Evolutionary conservation across 768 basidiomycete genomes (phyloP).

Genomic region (Russula vinacea): DNA sequence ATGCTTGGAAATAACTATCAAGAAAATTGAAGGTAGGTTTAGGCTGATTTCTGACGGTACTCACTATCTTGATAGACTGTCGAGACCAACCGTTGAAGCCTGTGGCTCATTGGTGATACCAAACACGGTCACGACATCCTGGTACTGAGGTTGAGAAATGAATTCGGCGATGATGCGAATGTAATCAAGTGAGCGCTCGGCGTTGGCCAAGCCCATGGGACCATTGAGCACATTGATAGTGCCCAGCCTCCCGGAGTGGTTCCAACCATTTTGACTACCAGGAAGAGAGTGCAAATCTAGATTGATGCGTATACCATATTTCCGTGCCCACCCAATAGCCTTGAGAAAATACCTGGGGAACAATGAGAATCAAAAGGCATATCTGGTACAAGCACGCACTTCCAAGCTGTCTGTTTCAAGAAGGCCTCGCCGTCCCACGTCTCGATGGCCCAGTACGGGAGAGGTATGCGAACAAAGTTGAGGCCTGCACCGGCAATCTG

Average conservation of each 20-base stretch:
- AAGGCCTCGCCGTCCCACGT: slow-evolving; percentile 76
- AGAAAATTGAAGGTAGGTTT: slow-evolving; percentile 7
- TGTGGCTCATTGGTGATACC: slow-evolving; percentile 87
- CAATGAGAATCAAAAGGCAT: slow-evolving; percentile 13
- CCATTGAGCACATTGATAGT: slow-evolving; percentile 76
- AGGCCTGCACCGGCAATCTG: slow-evolving; percentile 91
- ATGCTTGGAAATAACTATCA: slow-evolving; percentile 76
- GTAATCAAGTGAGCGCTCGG: slow-evolving; percentile 83
- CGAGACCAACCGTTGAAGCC: slow-evolving; percentile 52
- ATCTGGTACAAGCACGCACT: slow-evolving; percentile 42
- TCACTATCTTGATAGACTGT: slow-evolving; percentile 58
- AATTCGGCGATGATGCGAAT: slow-evolving; percentile 90
- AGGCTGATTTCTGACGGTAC: slow-evolving; percentile 31
- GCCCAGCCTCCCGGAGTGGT: slow-evolving; percentile 86
- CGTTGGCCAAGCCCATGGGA: slow-evolving; percentile 94
- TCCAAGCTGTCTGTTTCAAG: slow-evolving; percentile 77
- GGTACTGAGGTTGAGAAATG: slow-evolving; percentile 85
- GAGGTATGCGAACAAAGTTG: slow-evolving; percentile 87
- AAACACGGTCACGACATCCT: slow-evolving; percentile 79
- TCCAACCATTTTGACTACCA: slow-evolving; percentile 93
- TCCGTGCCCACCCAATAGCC: slow-evolving; percentile 90
- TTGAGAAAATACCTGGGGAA: slow-evolving; percentile 80
- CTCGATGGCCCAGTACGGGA: slow-evolving; percentile 93
- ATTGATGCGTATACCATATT: slow-evolving; percentile 93
- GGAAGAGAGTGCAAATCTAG: slow-evolving; percentile 80